Conservation (phyloP, 2,329 filamentous ascomycete genomes). For the Fusarium pseudocircinatum region DNA sequence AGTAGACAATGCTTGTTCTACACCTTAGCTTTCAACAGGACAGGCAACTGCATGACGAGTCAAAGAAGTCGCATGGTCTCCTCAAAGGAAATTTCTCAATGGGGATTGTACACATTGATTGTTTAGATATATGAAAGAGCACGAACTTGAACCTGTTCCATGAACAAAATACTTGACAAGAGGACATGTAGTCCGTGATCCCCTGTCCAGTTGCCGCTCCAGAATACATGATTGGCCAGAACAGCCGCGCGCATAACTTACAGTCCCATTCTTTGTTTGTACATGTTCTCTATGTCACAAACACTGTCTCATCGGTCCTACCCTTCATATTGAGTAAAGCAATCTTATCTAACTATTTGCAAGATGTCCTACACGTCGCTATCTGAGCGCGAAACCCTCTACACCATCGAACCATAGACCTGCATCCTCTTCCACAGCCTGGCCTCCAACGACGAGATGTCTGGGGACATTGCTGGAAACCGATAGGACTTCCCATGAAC, state of each 20-base stretch:
- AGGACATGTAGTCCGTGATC: neutral
- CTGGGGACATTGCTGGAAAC: too few relatives aligned
- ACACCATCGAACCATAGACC: too few relatives aligned
- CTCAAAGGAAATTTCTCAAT: fast-evolving
- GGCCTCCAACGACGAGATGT: too few relatives aligned
- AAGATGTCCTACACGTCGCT: fast-evolving
- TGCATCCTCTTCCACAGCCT: too few relatives aligned
- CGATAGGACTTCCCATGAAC: too few relatives aligned
- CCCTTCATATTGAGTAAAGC: fast-evolving
- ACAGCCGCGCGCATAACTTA: neutral
- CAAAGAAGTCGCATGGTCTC: fast-evolving
- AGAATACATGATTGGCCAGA: neutral
- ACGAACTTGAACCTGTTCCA: fast-evolving
- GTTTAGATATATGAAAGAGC: fast-evolving
- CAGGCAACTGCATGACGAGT: neutral
- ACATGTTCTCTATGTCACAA: neutral
- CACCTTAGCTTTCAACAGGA: neutral
- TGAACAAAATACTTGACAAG: too few relatives aligned
- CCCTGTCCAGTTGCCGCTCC: neutral
- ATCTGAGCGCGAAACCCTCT: neutral
- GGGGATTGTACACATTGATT: fast-evolving
- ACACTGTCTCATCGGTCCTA: fast-evolving
- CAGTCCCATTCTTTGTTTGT: too few relatives aligned
- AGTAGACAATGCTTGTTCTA: fast-evolving
- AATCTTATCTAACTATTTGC: fast-evolving